Evolutionary conservation across 2,329 filamentous ascomycete genomes (phyloP).

Genomic region (Fusarium sp.): DNA sequence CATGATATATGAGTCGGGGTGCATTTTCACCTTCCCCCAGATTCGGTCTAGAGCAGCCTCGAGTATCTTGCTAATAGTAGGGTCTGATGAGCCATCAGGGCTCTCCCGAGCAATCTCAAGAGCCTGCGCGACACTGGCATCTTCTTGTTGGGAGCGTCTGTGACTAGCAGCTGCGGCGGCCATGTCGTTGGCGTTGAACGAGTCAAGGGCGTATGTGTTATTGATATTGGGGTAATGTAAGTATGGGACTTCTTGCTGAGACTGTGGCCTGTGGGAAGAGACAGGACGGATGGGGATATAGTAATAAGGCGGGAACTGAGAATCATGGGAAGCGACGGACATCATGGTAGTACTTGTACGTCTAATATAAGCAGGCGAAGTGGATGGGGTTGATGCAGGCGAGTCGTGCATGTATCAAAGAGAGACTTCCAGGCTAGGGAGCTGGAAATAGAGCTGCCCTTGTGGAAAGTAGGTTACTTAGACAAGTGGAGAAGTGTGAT

Average conservation of each 20-base stretch:
- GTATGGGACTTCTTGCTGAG: slow-evolving; percentile 35
- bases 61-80: slow-evolving; percentile 70
- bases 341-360: slow-evolving; percentile 45
- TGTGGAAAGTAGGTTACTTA: slow-evolving; percentile 36
- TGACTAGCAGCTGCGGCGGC: slow-evolving; percentile 30
- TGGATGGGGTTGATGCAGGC: slow-evolving; percentile 43
- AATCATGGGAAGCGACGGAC: slow-evolving; percentile 43
- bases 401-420: slow-evolving; percentile 45
- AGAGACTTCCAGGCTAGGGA: slow-evolving; percentile 42
- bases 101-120: slow-evolving; percentile 81
- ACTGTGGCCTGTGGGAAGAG: slow-evolving; percentile 31
- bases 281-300: slow-evolving; percentile 31
- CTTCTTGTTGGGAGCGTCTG: slow-evolving; percentile 43
- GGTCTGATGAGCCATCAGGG: slow-evolving; percentile 71
- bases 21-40: slow-evolving; percentile 72
- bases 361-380: slow-evolving; percentile 43
- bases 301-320: slow-evolving; percentile 40
- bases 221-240: slow-evolving; percentile 32
- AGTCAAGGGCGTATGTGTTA: slow-evolving; percentile 23
- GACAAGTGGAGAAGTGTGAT: slow-evolving; percentile 38
- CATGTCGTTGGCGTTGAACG: slow-evolving; percentile 30
- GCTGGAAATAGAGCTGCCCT: slow-evolving; percentile 41
- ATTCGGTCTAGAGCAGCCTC: slow-evolving; percentile 71
- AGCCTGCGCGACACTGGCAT: slow-evolving; percentile 68
- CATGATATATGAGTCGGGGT: slow-evolving; percentile 78